Conservation (phyloP, 1,139 yeast species). For the Debaryomyces sp. region DNA sequence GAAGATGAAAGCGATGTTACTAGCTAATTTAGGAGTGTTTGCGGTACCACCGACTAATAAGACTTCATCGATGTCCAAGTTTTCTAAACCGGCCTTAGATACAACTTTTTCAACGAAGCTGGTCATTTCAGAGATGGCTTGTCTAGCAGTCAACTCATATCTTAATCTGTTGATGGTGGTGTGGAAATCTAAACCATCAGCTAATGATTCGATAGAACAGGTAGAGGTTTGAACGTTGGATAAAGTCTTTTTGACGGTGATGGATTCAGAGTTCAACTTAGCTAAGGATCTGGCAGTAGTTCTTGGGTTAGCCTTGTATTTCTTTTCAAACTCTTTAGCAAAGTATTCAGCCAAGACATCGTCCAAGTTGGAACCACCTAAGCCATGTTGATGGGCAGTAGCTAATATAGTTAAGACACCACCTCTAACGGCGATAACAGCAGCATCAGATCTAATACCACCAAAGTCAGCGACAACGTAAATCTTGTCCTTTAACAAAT, state of each 20-base stretch:
- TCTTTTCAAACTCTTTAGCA: slow-evolving; percentile 93
- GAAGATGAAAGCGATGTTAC: slow-evolving; percentile 72
- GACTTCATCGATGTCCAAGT: slow-evolving; percentile 87
- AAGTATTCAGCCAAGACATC: slow-evolving; percentile 78
- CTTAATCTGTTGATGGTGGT: slow-evolving; percentile 92
- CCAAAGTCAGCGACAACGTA: slow-evolving; percentile 97
- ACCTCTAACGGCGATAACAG: slow-evolving; percentile 90
- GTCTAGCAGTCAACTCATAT: slow-evolving; percentile 85
- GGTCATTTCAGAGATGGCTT: slow-evolving; percentile 74
- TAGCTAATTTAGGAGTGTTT: slow-evolving; percentile 87
- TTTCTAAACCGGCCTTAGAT: slow-evolving; percentile 81
- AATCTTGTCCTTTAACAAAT: slow-evolving; percentile 68
- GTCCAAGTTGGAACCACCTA: slow-evolving; percentile 91
- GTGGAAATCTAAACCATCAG: slow-evolving; percentile 93
- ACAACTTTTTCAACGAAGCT: slow-evolving; percentile 75
- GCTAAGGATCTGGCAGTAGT: slow-evolving; percentile 83
- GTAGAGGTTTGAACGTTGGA: slow-evolving; percentile 89
- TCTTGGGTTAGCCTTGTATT: slow-evolving; percentile 80
- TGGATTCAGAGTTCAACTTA: slow-evolving; percentile 82
- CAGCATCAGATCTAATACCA: slow-evolving; percentile 95
- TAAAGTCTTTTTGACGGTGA: slow-evolving; percentile 86
- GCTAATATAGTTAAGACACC: slow-evolving; percentile 90
- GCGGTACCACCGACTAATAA: slow-evolving; percentile 94
- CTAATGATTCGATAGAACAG: slow-evolving; percentile 91
- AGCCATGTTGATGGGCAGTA: slow-evolving; percentile 77